A percentile compares a stretch with the other conserved stretches of the same genome.
Evolutionary conservation across 2,329 filamentous ascomycete species (phyloP).

Genomic region (Monosporascus ibericus): DNA sequence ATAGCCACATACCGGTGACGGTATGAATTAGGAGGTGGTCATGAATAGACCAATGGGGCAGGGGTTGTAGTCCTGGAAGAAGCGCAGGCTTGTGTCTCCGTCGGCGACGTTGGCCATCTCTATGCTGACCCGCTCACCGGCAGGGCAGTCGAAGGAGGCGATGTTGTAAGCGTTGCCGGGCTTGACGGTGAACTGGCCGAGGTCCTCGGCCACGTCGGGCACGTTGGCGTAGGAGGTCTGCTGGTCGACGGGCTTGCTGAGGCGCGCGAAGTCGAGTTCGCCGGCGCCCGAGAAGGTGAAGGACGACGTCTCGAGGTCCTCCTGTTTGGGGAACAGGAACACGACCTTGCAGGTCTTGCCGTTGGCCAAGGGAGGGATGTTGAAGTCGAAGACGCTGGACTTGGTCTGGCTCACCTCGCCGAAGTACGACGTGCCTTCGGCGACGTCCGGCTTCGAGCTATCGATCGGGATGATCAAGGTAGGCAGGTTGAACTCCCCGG

Average conservation of each 20-base stretch:
- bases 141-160: slow-evolving; percentile 47
- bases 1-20: not conserved
- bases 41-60: slow-evolving; percentile 36
- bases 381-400: slow-evolving; percentile 64
- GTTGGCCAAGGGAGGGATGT: slow-evolving; percentile 47
- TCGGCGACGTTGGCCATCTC: slow-evolving; percentile 37
- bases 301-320: slow-evolving; percentile 52
- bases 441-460: slow-evolving; percentile 41
- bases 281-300: slow-evolving; percentile 44
- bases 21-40: slow-evolving; percentile 22
- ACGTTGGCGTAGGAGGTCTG: slow-evolving; percentile 49
- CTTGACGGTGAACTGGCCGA: slow-evolving; percentile 36
- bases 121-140: slow-evolving; percentile 44
- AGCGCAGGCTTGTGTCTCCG: slow-evolving; percentile 47
- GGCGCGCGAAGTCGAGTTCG: slow-evolving; percentile 44
- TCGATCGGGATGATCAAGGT: slow-evolving; percentile 58
- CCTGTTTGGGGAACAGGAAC: slow-evolving; percentile 56
- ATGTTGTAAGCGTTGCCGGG: slow-evolving; percentile 51
- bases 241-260: slow-evolving; percentile 38
- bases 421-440: slow-evolving; percentile 47
- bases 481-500: slow-evolving; percentile 44
- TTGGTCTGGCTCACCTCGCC: slow-evolving; percentile 44
- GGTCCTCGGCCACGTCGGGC: slow-evolving; percentile 38
- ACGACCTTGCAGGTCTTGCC: slow-evolving; percentile 56
- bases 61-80: slow-evolving; percentile 59